Base-by-base conservation (phyloP, 2,329 filamentous ascomycete species). In the Fusarium sp. region DNA sequence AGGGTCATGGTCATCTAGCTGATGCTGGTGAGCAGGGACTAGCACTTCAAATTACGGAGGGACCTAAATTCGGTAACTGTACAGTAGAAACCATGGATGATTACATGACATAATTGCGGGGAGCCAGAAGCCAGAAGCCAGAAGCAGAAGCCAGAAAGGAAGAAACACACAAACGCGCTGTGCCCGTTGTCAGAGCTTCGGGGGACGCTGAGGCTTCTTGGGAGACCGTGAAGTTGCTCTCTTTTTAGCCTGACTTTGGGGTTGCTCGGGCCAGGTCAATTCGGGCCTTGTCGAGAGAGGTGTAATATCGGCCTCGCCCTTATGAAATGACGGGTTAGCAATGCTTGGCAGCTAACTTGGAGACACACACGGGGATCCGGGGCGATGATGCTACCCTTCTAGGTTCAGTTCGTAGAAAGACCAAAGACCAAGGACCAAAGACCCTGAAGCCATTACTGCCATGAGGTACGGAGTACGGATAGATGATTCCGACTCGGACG, bases 51-150 rank as follows among this genome's bases (percentile, higher is more conserved):
- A 77, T 76, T 75, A 75, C 71, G 75, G 75, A 78, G 71, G 75
- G 71, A 72, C 76, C 68, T 76, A 74, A 74, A 78, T 78, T 75
- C 71, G 71, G 66, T 70, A 37, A 10, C 41, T n/a, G 41, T 37
- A 71, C 13, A 33, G 27, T 30, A 33, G 13, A 10, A 72, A 74
- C 71, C 71, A 75, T 75, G 77, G 78, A 75, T 75, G 77, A 78
- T 78, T 78, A 79, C 80, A 82, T 82, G 80, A 81, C 80, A 82
- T 82, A 82, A 82, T 81, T 81, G 76, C 77, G 77, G 75, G 75
- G 77, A 75, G 71, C 51, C 56, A 65, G 55, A 49, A 23, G 23
- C 23, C 23, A 23, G 23, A 23, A 7, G 23, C 23, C 23, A 23
- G 23, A 23, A 7, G 23, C 4, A 23, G 23, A 23, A 2, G 23